phyloP scores from a whole-genome alignment of 495 filamentous ascomycete genomes.

The Achaetomiella virescens region DNA sequence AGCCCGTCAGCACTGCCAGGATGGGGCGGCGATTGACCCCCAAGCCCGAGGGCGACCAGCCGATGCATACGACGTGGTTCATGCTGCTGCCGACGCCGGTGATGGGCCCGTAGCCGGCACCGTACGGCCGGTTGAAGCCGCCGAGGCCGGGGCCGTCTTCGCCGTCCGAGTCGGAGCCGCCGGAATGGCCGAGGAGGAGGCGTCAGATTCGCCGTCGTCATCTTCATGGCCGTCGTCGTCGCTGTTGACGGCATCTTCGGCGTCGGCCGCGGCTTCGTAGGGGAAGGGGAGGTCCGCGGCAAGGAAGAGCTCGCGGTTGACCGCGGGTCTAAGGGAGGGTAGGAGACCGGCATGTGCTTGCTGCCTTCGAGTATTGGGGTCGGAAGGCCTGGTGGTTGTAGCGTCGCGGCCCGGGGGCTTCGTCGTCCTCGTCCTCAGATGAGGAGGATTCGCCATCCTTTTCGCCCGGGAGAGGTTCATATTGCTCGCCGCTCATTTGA shows the following conservation, averaged over 20 bases:
- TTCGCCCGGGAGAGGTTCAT: not conserved
- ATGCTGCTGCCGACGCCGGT: conserved; percentile 41
- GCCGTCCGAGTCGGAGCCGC: conserved; percentile 9
- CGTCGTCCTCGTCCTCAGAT: conserved; percentile 17
- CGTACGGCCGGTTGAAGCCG: conserved; percentile 26
- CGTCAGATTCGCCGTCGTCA: conserved; percentile 3
- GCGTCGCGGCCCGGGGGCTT: not conserved
- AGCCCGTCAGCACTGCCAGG: conserved; percentile 36
- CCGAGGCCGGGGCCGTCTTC: conserved; percentile 3
- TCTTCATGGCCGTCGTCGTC: conserved; percentile 14
- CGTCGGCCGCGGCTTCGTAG: conserved; percentile 9
- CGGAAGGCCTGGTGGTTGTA: conserved; percentile 17
- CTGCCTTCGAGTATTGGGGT: conserved; percentile 28
- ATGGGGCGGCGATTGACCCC: conserved; percentile 40
- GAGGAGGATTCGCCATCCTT: conserved; percentile 15
- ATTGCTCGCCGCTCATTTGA: not conserved
- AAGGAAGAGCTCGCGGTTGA: conserved; percentile 32
- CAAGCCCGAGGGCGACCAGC: conserved; percentile 42
- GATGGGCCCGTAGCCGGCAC: conserved; percentile 38
- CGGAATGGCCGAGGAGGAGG: conserved; percentile 10
- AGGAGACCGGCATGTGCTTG: conserved; percentile 32
- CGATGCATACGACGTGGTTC: conserved; percentile 40
- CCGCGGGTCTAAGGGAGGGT: conserved; percentile 31
- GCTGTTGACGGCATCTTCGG: not conserved
- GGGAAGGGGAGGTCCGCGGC: conserved; percentile 21